A percentile compares a stretch with the other conserved stretches of the same genome.
Conservation (phyloP, 768 basidiomycete genomes). For the Brasilioporus rufonigricans region DNA sequence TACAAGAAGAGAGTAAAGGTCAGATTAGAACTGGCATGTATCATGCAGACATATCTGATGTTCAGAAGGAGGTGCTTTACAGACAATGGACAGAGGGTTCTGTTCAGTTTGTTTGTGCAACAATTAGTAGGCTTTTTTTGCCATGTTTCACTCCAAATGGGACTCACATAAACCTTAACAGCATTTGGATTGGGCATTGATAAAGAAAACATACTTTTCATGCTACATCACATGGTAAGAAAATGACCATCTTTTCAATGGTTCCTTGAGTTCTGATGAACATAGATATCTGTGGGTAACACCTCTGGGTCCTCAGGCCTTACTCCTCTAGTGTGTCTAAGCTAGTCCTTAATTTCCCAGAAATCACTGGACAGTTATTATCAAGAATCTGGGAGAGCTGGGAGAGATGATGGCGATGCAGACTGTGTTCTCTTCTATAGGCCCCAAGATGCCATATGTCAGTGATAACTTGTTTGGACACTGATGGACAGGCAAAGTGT, state of each 20-base stretch:
- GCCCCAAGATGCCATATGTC: conserved; percentile 65
- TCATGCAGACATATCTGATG: conserved; percentile 67
- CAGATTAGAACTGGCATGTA: conserved; percentile 80
- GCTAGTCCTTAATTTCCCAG: conserved; percentile 31
- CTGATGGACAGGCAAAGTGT: conserved; percentile 63
- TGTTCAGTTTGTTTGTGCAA: conserved; percentile 88
- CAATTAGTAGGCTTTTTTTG: conserved; percentile 65
- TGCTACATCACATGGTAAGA: conserved; percentile 85
- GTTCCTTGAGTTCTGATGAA: conserved; percentile 3
- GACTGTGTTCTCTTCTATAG: conserved; percentile 90
- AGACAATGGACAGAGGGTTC: conserved; percentile 69
- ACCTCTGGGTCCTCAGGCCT: background rate
- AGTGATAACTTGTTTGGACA: conserved; percentile 58
- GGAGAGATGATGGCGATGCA: conserved; percentile 82
- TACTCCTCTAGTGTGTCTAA: background rate
- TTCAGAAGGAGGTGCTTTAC: conserved; percentile 73
- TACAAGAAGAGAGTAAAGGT: conserved; percentile 52
- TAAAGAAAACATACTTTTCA: conserved; percentile 86
- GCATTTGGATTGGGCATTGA: conserved; percentile 91
- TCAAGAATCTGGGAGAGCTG: conserved; percentile 94
- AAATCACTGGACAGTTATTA: conserved; percentile 92
- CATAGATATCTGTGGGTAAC: conserved; percentile 43
- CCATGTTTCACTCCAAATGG: background rate
- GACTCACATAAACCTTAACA: conserved; percentile 23
- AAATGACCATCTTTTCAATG: background rate